A percentile compares a stretch with the other conserved stretches of the same genome.
Evolutionary conservation across 2,329 filamentous ascomycete species (phyloP).

Genomic region (Didymella pomorum): DNA sequence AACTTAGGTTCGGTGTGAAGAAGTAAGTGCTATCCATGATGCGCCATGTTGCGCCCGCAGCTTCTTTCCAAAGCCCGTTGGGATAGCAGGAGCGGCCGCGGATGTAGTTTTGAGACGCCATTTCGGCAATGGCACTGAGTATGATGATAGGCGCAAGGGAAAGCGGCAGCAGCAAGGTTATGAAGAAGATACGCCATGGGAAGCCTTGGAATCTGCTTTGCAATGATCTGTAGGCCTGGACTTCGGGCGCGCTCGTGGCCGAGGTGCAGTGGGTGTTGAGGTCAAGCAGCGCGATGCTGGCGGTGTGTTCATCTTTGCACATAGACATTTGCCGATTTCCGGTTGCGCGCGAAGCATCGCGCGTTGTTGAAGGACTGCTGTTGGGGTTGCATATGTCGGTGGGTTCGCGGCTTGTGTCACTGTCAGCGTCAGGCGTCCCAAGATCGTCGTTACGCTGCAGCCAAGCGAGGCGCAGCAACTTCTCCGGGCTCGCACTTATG

Average conservation of each 20-base stretch:
- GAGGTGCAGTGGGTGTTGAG: not conserved
- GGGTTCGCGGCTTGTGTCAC: not conserved
- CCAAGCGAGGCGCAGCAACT: conserved; percentile 19
- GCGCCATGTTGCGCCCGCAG: conserved; percentile 39
- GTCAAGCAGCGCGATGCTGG: not conserved
- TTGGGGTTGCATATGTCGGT: not conserved
- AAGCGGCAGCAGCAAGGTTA: conserved; percentile 32
- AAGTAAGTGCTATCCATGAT: conserved; percentile 49
- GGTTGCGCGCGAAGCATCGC: not conserved
- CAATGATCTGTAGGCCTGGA: conserved; percentile 12
- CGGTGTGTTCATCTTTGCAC: not conserved
- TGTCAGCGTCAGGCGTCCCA: conserved; percentile 13
- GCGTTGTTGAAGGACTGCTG: not conserved
- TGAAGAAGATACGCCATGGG: conserved; percentile 32
- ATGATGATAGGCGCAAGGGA: conserved; percentile 36
- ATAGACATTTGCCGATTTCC: not conserved
- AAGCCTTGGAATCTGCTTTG: conserved; percentile 27
- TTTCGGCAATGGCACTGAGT: conserved; percentile 41
- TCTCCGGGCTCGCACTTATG: not conserved
- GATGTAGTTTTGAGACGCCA: conserved; percentile 39
- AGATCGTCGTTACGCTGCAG: conserved; percentile 4
- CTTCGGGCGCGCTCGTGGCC: not conserved
- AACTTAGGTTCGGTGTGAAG: conserved; percentile 44
- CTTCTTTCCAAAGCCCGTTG: conserved; percentile 44
- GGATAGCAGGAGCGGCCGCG: conserved; percentile 41